Evolutionary conservation across 345 rosid genomes (phyloP).

Genomic region (Lumnitzera racemosa): DNA sequence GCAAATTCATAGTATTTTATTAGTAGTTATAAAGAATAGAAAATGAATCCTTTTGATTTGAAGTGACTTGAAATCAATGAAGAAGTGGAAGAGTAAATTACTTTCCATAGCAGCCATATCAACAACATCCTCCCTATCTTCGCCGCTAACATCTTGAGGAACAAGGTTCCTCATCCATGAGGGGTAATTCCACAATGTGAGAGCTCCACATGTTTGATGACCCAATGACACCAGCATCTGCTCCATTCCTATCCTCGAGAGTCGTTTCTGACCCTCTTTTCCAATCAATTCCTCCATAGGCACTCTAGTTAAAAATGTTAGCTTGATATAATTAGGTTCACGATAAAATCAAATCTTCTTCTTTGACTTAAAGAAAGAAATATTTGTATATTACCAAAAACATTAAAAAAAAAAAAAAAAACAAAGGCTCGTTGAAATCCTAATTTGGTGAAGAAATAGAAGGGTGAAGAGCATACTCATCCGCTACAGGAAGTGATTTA

Average conservation of each 20-base stretch:
- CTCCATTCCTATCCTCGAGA: conserved; percentile 50
- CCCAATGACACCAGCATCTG: conserved; percentile 68
- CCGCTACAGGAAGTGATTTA: conserved; percentile 31
- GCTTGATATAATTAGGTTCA: no score
- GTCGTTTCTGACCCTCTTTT: conserved; percentile 33
- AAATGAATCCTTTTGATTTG: not conserved
- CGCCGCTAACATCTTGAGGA: conserved; percentile 56
- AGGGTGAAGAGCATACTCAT: conserved; percentile 35
- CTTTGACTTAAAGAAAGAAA: not conserved
- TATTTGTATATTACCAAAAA: no score
- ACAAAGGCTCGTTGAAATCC: no score
- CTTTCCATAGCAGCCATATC: conserved; percentile 77
- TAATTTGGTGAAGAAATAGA: not conserved
- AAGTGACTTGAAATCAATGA: not conserved
- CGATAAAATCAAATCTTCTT: not conserved
- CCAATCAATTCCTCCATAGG: conserved; percentile 54
- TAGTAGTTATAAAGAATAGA: not conserved
- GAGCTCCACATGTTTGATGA: conserved; percentile 58
- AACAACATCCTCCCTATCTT: conserved; percentile 47
- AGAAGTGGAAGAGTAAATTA: conserved; percentile 13
- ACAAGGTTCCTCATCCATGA: conserved; percentile 71
- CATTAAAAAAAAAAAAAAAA: no score
- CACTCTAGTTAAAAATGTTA: conserved; percentile 22
- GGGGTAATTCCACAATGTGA: conserved; percentile 68
- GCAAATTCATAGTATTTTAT: not conserved